These are phyloP conservation scores for Gracilaria domingensis DNA, from an alignment of 23 red algal species.

Conservation along the genomic window DNA sequence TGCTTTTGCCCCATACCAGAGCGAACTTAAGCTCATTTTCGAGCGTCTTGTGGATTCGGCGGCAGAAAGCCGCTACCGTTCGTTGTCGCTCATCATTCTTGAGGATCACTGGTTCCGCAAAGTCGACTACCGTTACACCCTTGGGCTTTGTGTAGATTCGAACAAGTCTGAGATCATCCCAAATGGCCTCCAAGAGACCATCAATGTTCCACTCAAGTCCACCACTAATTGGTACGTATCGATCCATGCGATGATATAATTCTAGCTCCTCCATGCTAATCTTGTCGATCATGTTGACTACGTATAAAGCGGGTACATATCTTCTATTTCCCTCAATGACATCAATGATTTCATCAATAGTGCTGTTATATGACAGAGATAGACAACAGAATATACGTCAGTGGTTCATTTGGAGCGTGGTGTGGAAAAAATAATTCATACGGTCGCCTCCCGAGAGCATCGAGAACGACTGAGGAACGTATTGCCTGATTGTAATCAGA, in stretches of 20 bases:
- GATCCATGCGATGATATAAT: constrained; percentile 87
- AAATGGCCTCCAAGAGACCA: constrained; percentile 91
- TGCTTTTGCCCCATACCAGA: constrained; percentile 89
- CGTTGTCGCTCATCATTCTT: constrained; percentile 75
- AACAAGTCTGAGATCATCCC: constrained; percentile 86
- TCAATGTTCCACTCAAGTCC: constrained; percentile 94
- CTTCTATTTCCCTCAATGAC: constrained; percentile 96
- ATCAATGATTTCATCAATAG: constrained; percentile 97
- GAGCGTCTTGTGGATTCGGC: constrained; percentile 90
- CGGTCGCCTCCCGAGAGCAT: neutral
- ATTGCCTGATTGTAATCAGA: neutral
- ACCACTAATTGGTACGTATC: constrained; percentile 87
- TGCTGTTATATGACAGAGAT: constrained; percentile 33
- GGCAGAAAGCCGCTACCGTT: constrained; percentile 92
- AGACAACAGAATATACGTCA: neutral
- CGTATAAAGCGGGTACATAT: constrained; percentile 92
- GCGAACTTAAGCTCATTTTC: constrained; percentile 91
- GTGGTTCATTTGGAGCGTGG: neutral
- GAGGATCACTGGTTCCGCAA: constrained; percentile 93
- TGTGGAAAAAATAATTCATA: neutral
- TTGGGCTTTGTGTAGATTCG: constrained; percentile 99
- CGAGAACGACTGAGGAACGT: neutral
- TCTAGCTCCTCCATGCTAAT: constrained; percentile 97
- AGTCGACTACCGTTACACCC: constrained; percentile 82
- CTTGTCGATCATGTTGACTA: constrained; percentile 97